Evolutionary conservation across 148 eudicot species (phyloP).

Genomic region (Rheum nobile): DNA sequence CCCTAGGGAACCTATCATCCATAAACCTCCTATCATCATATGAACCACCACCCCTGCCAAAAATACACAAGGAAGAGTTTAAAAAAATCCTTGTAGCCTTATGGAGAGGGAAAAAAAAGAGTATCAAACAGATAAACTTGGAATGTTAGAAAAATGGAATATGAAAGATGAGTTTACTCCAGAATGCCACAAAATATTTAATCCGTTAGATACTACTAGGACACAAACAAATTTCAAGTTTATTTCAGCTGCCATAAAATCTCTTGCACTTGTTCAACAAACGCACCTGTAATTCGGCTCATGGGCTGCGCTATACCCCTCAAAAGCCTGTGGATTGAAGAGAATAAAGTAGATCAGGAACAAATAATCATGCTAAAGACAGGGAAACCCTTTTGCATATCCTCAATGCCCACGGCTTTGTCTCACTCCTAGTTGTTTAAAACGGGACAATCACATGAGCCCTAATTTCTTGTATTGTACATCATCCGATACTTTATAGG

Average conservation of each 20-base stretch:
- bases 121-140: background rate
- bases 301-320: constrained; percentile 85
- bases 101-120: constrained; percentile 15
- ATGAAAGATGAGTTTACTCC: background rate
- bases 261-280: background rate
- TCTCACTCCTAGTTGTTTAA: constrained; percentile 45
- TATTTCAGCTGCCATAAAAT: background rate
- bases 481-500: constrained; percentile 57
- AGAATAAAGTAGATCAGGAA: constrained; percentile 96
- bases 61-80: constrained; percentile 11
- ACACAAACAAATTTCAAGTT: background rate
- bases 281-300: constrained; percentile 94
- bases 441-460: constrained; percentile 84
- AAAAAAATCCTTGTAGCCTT: background rate
- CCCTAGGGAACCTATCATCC: constrained; percentile 78
- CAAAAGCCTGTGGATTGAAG: constrained; percentile 99
- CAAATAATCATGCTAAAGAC: constrained; percentile 61
- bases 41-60: constrained; percentile 68
- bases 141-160: background rate
- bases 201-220: background rate
- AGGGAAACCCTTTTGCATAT: constrained; percentile 90
- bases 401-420: constrained; percentile 92
- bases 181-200: background rate
- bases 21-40: constrained; percentile 85
- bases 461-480: constrained; percentile 54